Evolutionary conservation across 108 stramenopile genomes (phyloP), one percentile per base, ranked within the genome.

Genomic region (Skeletonema tropicum): DNA sequence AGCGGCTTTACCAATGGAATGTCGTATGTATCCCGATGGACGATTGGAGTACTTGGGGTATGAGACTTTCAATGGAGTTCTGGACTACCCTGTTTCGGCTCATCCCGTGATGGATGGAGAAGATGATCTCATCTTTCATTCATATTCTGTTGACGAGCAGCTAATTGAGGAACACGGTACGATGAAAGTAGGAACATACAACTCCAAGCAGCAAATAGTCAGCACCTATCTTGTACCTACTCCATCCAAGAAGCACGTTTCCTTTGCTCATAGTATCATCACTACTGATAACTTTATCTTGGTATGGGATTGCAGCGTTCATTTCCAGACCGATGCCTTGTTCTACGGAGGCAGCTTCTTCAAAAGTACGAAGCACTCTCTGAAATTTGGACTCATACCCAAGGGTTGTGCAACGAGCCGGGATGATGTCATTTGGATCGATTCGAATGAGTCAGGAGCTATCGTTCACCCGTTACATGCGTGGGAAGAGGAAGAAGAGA

Each of bases 1-100:
- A 38, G 83, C 79, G 2, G 48, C 38, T 35, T 30, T 84, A 29
- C 83, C 83, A 5, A 75, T 84, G 60, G 79, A 81, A 36, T 61
- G 55, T 36, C 57, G 70, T 0, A 75, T 84, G 79, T 66, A 72
- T 68, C 74, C 68, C 55, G 79, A 84, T 48, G 83, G 83, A 15
- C 61, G 65, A 2, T 55, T 84, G 42, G 75, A 80, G 29, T 75
- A 77, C 21, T 23, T 84, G 29, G 79, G 79, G 23, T 68, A 70
- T 49, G 79, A 79, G 32, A 76, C 69, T 12, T 81, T 81, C 52
- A 64, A 70, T 49, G 60, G 60, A 39, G 70, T 77, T 8, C 32
- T 84, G 25, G 79, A 84, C 30, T 84, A 80, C 68, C 83, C 83
- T 14, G 79, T 84, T 11, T 76, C 79, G 0, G 83, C 83, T 14